Evolutionary conservation across 2,329 filamentous ascomycete genomes (phyloP), one percentile per base, ranked within the genome.

Genomic region (Colletotrichum brevisporum): DNA sequence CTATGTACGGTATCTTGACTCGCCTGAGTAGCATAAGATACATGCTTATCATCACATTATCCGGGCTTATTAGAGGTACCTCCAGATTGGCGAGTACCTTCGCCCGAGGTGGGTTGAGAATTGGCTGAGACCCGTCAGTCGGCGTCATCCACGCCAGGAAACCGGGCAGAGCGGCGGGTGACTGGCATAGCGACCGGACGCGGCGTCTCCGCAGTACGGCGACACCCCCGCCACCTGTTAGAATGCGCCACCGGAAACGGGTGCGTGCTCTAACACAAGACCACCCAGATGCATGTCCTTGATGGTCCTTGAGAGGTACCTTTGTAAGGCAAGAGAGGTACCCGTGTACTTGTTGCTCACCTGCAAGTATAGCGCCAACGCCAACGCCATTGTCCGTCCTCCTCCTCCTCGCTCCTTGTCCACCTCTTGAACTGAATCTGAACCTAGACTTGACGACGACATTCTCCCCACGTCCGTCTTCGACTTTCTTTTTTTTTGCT

Each of bases 161-260:
- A 64, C 53, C 24, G 53, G 59, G 65, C 39, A 53, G 50, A 24
- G 26, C 12, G 43, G 9, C 60, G 21, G 52, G n/a, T 26, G 31
- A 36, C 31, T 36, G 31, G 31, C 31, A 36, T 36, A 5, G 41
- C 5, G 24, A 58, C 55, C 27, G 51, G 24, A 45, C 24, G 45
- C 61, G 31, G 62, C 55, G 62, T 59, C 66, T 69, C 66, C 62
- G 67, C 67, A 62, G 63, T 69, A 67, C 67, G 27, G 36, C 21
- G 6, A 16, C 13, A 2, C 12, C 60, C 52, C 63, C 63, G 63
- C 63, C 67, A 67, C 67, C 27, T 57, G 67, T 67, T 70, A 70
- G 56, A 26, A 43, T 27, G 43, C 12, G 10, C 10, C n/a, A 26
- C 16, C 4, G 24, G 36, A 47, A 15, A 45, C 56, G 16, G 13